These are phyloP conservation scores for Fusarium anguioides DNA, from an alignment of 2,329 filamentous ascomycete genomes.

Conservation along the genomic window DNA sequence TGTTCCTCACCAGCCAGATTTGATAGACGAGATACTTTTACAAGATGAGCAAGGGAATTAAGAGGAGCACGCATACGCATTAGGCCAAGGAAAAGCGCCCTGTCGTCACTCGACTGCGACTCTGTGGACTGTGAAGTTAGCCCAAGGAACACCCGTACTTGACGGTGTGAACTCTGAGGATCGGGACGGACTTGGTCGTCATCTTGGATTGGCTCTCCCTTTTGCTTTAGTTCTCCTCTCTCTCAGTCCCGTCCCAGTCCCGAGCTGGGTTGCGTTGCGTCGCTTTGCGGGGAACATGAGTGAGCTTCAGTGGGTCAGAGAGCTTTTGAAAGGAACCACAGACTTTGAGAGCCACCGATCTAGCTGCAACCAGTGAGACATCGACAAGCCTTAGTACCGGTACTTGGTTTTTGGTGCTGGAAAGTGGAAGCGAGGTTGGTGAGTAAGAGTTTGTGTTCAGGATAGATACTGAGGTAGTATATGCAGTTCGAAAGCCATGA, in stretches of 20 bases:
- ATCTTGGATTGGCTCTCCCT: slow-evolving; percentile 12
- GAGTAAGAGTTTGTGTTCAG: background rate
- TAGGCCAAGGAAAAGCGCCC: slow-evolving; percentile 38
- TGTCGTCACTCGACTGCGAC: slow-evolving; percentile 34
- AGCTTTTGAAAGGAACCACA: slow-evolving; percentile 24
- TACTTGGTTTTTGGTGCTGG: slow-evolving; percentile 13
- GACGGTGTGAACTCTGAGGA: slow-evolving; percentile 47
- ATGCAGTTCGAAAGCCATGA: background rate
- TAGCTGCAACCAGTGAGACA: slow-evolving; percentile 36
- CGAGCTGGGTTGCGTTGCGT: background rate
- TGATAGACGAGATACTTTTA: slow-evolving; percentile 41
- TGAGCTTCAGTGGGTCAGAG: slow-evolving; percentile 35
- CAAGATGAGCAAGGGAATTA: slow-evolving; percentile 19
- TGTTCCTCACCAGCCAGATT: slow-evolving; percentile 41
- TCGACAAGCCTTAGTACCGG: slow-evolving; percentile 9
- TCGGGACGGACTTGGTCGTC: slow-evolving; percentile 44
- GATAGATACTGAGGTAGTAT: background rate
- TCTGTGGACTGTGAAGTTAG: slow-evolving; percentile 39
- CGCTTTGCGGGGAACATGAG: slow-evolving; percentile 42
- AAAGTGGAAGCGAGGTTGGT: slow-evolving; percentile 12
- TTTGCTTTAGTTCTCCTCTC: background rate
- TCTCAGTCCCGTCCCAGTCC: slow-evolving; percentile 17
- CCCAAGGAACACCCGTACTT: slow-evolving; percentile 26
- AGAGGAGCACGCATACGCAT: slow-evolving; percentile 40
- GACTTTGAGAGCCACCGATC: slow-evolving; percentile 39